Evolutionary conservation across 208 protist genomes (phyloP).

Genomic region (Lotmaria passim): DNA sequence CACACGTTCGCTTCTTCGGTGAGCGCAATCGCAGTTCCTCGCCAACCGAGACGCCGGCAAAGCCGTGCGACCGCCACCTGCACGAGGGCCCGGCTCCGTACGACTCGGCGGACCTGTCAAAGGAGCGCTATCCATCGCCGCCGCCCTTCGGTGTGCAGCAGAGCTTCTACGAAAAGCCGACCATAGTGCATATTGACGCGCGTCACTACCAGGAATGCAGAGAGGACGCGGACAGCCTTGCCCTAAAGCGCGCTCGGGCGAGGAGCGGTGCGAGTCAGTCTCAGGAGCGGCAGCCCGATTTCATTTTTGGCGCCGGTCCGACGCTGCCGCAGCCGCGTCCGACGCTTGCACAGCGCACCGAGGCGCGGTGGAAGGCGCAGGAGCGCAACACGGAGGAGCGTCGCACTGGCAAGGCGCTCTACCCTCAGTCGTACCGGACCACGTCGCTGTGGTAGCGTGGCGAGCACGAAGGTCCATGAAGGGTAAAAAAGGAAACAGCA

Average conservation of each 20-base stretch:
- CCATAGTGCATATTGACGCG: slow-evolving; percentile 39
- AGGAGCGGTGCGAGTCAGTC: slow-evolving; percentile 35
- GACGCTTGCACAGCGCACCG: slow-evolving; percentile 49
- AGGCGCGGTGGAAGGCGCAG: slow-evolving; percentile 54
- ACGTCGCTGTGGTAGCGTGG: slow-evolving; percentile 70
- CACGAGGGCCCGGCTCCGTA: slow-evolving; percentile 42
- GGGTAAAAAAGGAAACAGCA: slow-evolving; percentile 2
- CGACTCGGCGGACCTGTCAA: slow-evolving; percentile 47
- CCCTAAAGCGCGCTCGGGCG: slow-evolving; percentile 54
- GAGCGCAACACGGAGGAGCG: slow-evolving; percentile 41
- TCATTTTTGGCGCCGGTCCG: slow-evolving; percentile 49
- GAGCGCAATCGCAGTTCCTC: slow-evolving; percentile 43
- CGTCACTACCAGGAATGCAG: slow-evolving; percentile 23
- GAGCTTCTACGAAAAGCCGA: slow-evolving; percentile 35
- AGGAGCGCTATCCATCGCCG: slow-evolving; percentile 65
- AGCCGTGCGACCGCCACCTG: slow-evolving; percentile 35
- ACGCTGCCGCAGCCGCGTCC: slow-evolving; percentile 22
- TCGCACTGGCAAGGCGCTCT: slow-evolving; percentile 60
- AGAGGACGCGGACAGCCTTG: slow-evolving; percentile 51
- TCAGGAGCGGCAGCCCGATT: slow-evolving; percentile 36
- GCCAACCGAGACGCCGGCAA: slow-evolving; percentile 16
- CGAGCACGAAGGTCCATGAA: no score
- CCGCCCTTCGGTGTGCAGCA: slow-evolving; percentile 61
- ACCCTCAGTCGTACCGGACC: slow-evolving; percentile 48
- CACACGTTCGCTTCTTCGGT: slow-evolving; percentile 40